Percentiles rank a stretch among this genome's conserved stretches.
Conservation (phyloP, 129 eudicot genomes). For the Arctium lappa region DNA sequence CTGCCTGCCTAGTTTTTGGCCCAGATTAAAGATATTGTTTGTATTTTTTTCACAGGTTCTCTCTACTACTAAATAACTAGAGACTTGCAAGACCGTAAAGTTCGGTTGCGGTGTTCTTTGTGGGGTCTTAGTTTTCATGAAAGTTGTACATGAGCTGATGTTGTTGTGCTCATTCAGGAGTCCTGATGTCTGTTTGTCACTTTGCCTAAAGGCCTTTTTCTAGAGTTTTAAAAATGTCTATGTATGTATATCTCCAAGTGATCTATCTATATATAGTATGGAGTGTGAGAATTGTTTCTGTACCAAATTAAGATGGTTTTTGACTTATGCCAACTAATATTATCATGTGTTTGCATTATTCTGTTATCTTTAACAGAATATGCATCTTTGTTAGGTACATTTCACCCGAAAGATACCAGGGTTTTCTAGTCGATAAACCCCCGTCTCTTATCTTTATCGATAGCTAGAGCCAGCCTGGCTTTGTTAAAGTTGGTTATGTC, state of each 20-base stretch:
- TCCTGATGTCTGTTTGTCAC: not conserved
- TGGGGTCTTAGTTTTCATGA: not conserved
- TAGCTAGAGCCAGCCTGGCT: no score
- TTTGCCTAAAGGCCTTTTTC: slow-evolving; percentile 13
- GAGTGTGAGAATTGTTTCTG: slow-evolving; percentile 18
- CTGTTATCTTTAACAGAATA: not conserved
- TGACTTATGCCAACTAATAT: slow-evolving; percentile 1
- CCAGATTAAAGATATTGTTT: not conserved
- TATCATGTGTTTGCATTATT: not conserved
- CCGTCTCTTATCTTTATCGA: no score
- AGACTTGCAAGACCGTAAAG: slow-evolving; percentile 11
- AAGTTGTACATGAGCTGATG: not conserved
- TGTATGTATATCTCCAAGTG: not conserved
- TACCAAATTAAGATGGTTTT: slow-evolving; percentile 16
- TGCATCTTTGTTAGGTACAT: slow-evolving; percentile 1
- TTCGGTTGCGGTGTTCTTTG: not conserved
- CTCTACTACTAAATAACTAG: slow-evolving; percentile 53
- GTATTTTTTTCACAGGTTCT: slow-evolving; percentile 41
- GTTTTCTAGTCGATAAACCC: no score
- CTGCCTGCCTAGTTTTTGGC: not conserved
- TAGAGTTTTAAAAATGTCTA: no score
- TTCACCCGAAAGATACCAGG: slow-evolving; percentile 1
- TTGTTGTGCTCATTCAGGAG: not conserved
- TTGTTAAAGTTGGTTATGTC: not conserved
- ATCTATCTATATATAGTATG: slow-evolving; percentile 8